Base-by-base conservation (phyloP, 2,329 filamentous ascomycete genomes). In the Pseudodiploospora longispora region DNA sequence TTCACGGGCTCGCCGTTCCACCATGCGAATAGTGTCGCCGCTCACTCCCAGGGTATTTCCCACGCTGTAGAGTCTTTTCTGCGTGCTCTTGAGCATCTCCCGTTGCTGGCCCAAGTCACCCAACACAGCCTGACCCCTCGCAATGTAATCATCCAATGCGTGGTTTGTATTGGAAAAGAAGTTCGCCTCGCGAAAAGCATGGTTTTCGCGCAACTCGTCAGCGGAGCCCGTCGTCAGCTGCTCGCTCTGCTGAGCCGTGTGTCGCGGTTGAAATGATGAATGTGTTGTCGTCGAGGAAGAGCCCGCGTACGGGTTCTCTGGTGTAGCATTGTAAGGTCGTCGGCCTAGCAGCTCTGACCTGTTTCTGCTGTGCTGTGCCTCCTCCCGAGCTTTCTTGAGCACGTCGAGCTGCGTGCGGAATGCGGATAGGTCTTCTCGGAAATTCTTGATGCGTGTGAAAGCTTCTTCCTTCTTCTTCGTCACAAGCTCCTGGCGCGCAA, bases 1-100 rank as follows among this genome's bases (percentile, higher is more conserved):
- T 70, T 97, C 86, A 63, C 82, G 85, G 41, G 93, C 89, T 50
- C 93, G 75, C 54, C 93, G 71, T 68, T 97, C 91, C 36, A 98
- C 85, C 88, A 93, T 97, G 38, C 93, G 82, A 52, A 98, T 98
- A 2, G 93, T 98, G 62, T 97, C 91, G 19, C 91, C 90, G 58
- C 86, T 94, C 47, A 98, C 78, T 0, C 93, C 93, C 39, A 98
- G 68, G 27, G 93, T 97, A 60, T 95, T 97, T 6, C 87, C 93
- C 19, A 96, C 89, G 55, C 80, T 91, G 61, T 97, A 97, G 40
- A 98, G 72, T 61, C 82, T 81, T 63, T 84, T 84, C 67, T 98
- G 93, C 27, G 93, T 97, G 41, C 84, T 87, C 71, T 98, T 98
- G 51, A 98, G 74, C 70, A 96, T 90, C 62, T 97, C 91, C 43